phyloP scores from a whole-genome alignment of 495 filamentous ascomycete species.

The Penicillium coffeae region DNA sequence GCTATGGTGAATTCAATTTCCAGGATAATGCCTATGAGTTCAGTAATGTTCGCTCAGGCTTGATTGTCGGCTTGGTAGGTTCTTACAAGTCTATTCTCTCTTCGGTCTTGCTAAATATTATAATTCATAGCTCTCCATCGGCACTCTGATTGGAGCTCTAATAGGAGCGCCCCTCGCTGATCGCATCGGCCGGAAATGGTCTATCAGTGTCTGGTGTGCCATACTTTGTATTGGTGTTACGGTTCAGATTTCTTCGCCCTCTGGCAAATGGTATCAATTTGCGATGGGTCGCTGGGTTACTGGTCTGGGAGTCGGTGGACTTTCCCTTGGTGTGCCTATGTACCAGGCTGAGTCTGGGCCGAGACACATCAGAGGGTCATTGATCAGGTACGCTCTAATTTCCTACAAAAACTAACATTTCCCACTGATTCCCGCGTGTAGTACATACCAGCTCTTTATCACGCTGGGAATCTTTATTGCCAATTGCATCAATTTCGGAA shows the following conservation, averaged over 20 bases:
- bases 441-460: constrained; percentile 78
- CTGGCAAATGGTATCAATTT: constrained; percentile 48
- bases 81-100: not conserved
- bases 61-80: constrained; percentile 45
- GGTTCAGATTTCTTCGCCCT: constrained; percentile 57
- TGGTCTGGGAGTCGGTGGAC: constrained; percentile 62
- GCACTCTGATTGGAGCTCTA: constrained; percentile 64
- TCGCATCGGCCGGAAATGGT: constrained; percentile 49
- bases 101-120: not conserved
- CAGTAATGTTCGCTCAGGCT: constrained; percentile 43
- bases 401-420: not conserved
- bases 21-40: constrained; percentile 29
- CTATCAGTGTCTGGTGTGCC: constrained; percentile 49
- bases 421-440: not conserved
- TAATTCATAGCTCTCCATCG: constrained; percentile 50
- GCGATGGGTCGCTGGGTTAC: constrained; percentile 54
- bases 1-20: constrained; percentile 33
- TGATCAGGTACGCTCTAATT: constrained; percentile 46
- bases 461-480: constrained; percentile 79
- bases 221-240: constrained; percentile 60
- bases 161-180: constrained; percentile 52
- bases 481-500: constrained; percentile 77
- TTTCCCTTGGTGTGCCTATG: constrained; percentile 67
- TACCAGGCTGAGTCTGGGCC: constrained; percentile 68
- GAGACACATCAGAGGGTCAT: constrained; percentile 57